Base-by-base conservation (phyloP, 345 rosid species). In the Acer saccharum region DNA sequence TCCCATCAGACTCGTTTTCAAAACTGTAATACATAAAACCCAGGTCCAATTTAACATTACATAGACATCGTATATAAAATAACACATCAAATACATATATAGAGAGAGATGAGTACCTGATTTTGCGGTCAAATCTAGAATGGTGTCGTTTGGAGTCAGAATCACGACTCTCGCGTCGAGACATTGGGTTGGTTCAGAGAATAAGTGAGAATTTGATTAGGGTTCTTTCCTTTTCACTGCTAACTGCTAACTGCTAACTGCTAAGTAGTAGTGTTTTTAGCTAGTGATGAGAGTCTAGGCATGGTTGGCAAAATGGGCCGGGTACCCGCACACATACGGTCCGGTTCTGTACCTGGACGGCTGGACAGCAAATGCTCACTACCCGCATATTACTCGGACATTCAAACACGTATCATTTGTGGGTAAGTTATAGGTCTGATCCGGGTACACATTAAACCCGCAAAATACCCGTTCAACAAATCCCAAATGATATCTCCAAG, bases 91-190 rank as follows among this genome's bases (percentile, higher is more conserved):
- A 13, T 27, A 27, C 29, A 27, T 21, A 12, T 11, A 41, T 46
- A 25, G 11, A 10, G 3, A 61, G 21, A 74, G 76, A 10, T 71
- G 2, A 39, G 12, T 65, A 92, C 94, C 94, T 87, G 85, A 90
- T 82, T 72, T 87, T 91, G 41, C 88, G 81, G 83, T 90, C 92
- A 63, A 86, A 25, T 69, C 83, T 80, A 14, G 90, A 89, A 63
- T 87, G 88, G 46, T 80, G 86, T 44, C 91, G 87, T 78, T 79
- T 87, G 60, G 86, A 63, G 70, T 87, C 93, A 20, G 89, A 86
- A 57, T 88, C 94, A 55, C 87, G 86, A 74, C 78, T 84, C 62
- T 81, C 90, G 52, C 6, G 39, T 32, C 39, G 39, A 32, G 39
- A 32, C 39, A 32, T 32, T 0, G 39, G 3, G 39, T 32, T 3